phyloP scores from a whole-genome alignment of 208 protist species.

The Porcisia deanei region DNA sequence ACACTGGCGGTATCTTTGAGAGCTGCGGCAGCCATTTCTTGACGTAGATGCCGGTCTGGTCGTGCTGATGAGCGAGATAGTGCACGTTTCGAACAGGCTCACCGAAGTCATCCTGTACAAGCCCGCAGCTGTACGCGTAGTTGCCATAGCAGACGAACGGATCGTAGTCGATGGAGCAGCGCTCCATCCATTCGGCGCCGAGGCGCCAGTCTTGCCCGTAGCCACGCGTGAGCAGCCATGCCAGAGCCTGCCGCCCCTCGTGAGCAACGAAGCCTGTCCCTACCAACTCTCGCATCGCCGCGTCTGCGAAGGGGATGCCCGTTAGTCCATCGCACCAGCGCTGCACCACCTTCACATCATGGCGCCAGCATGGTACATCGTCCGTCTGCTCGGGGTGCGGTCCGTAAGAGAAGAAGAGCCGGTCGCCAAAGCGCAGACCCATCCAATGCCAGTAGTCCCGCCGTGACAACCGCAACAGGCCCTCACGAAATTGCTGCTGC shows the following conservation, averaged over 20 bases:
- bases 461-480: constrained; percentile 71
- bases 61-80: constrained; percentile 86
- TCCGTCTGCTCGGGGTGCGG: constrained; percentile 82
- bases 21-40: constrained; percentile 91
- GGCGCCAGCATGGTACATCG: constrained; percentile 70
- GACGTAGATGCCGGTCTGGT: constrained; percentile 90
- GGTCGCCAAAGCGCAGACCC: constrained; percentile 76
- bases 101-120: constrained; percentile 85
- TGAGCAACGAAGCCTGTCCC: constrained; percentile 79
- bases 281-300: constrained; percentile 82
- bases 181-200: constrained; percentile 90
- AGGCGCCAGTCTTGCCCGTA: constrained; percentile 91
- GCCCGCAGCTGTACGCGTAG: constrained; percentile 72
- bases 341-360: constrained; percentile 81
- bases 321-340: constrained; percentile 86
- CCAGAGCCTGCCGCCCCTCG: constrained; percentile 78
- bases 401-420: constrained; percentile 85
- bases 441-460: constrained; percentile 93
- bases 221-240: constrained; percentile 82
- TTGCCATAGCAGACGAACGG: constrained; percentile 90
- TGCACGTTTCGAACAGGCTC: constrained; percentile 76
- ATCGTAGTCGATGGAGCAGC: constrained; percentile 89
- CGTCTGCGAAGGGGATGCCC: constrained; percentile 88
- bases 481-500: constrained; percentile 83
- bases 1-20: constrained; percentile 83